These are phyloP conservation scores for Carex scoparia DNA, from an alignment of 176 grass and related monocot species.

Conservation along the genomic window DNA sequence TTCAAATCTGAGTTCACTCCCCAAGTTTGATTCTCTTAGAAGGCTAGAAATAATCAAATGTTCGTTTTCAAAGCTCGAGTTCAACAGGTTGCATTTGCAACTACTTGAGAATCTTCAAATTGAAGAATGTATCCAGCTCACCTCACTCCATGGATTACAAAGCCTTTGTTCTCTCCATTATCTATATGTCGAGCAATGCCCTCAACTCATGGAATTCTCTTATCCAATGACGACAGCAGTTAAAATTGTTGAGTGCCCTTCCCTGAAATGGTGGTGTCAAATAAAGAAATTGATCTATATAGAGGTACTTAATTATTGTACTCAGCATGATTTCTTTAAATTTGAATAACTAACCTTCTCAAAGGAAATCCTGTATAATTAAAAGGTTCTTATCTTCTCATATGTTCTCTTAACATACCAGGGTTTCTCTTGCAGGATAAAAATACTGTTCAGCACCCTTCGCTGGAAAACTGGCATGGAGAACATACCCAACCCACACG, in stretches of 20 bases:
- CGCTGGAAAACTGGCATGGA: too few relatives aligned
- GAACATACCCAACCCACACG: too few relatives aligned
- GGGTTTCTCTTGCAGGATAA: too few relatives aligned
- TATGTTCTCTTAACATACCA: not conserved
- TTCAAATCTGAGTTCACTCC: not conserved
- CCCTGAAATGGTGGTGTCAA: constrained; percentile 26
- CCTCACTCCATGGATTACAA: not conserved
- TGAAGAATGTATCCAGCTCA: constrained; percentile 19
- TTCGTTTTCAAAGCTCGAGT: not conserved
- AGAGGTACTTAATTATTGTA: constrained; percentile 18
- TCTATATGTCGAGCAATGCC: not conserved
- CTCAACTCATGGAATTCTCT: not conserved
- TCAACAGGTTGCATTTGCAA: not conserved
- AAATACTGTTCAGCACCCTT: too few relatives aligned
- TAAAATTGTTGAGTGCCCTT: constrained; percentile 22
- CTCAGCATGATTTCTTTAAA: not conserved
- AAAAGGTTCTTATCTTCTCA: not conserved
- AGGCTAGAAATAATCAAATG: constrained; percentile 6
- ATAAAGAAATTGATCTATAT: constrained; percentile 22
- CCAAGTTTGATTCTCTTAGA: not conserved
- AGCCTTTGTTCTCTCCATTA: not conserved
- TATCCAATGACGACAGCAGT: not conserved
- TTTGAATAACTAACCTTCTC: not conserved
- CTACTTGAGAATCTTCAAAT: not conserved
- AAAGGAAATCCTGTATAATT: not conserved